Evolutionary conservation across 208 protist genomes (phyloP).

Genomic region (Crithidia brevicula): DNA sequence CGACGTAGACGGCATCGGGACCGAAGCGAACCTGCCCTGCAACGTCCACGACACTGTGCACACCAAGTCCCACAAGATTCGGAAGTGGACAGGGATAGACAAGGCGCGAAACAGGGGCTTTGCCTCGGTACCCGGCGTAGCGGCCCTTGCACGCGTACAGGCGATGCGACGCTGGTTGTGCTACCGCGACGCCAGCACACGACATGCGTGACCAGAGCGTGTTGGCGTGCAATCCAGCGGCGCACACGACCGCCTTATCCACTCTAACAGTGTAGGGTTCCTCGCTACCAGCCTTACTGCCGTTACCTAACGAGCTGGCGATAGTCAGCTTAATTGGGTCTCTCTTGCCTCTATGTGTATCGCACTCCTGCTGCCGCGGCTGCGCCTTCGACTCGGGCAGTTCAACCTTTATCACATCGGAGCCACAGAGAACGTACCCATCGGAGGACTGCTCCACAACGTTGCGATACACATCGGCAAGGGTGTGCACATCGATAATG

Average conservation of each 20-base stretch:
- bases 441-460: conserved; percentile 15
- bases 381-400: neutral
- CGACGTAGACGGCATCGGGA: conserved; percentile 36
- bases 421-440: conserved; percentile 30
- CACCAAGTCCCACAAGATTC: conserved; percentile 40
- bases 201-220: conserved; percentile 26
- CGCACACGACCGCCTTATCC: conserved; percentile 30
- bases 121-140: conserved; percentile 41
- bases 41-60: conserved; percentile 50
- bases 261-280: conserved; percentile 23
- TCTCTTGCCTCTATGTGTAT: neutral
- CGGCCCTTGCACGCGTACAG: conserved; percentile 42
- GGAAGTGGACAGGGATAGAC: conserved; percentile 47
- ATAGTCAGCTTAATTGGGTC: conserved; percentile 9
- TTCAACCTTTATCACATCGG: conserved; percentile 21
- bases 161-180: conserved; percentile 22
- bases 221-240: conserved; percentile 37
- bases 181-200: neutral
- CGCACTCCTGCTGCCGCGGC: too few relatives aligned
- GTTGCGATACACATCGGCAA: conserved; percentile 28
- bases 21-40: conserved; percentile 45
- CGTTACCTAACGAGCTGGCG: neutral
- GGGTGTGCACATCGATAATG: conserved; percentile 47
- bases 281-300: neutral
- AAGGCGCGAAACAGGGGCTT: conserved; percentile 26